Evolutionary conservation across 2,329 filamentous ascomycete genomes (phyloP).

Genomic region (Venturia aucupariae): DNA sequence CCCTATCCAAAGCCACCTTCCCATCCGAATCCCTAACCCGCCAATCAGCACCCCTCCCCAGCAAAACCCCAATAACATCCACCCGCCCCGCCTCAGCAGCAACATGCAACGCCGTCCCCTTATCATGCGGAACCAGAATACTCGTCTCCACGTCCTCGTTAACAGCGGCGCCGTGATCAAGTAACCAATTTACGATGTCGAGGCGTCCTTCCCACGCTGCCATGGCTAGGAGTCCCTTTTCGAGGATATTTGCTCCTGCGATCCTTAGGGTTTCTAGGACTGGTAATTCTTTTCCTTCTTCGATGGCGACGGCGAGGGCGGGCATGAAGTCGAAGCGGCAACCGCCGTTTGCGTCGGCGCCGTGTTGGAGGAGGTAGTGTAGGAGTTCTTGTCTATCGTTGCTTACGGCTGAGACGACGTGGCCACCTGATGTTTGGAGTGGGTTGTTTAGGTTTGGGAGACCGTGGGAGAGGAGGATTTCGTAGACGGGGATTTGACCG

Average conservation of each 20-base stretch:
- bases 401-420: background rate
- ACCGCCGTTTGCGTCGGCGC: background rate
- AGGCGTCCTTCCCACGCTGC: background rate
- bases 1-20: background rate
- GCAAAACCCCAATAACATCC: background rate
- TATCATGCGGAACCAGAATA: background rate
- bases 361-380: background rate
- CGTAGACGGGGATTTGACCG: background rate
- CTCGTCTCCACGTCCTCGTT: background rate
- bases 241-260: background rate
- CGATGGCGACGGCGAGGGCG: background rate
- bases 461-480: background rate
- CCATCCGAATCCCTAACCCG: background rate
- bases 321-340: background rate
- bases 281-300: background rate
- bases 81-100: background rate
- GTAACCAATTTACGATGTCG: background rate
- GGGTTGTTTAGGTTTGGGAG: background rate
- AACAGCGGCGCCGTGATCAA: background rate
- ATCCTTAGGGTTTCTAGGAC: background rate
- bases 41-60: background rate
- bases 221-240: background rate
- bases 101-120: slow-evolving; percentile 6
- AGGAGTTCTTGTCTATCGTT: background rate
- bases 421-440: background rate